These are phyloP conservation scores for Lactarius evosmus DNA, from an alignment of 768 basidiomycete genomes.

Conservation along the genomic window DNA sequence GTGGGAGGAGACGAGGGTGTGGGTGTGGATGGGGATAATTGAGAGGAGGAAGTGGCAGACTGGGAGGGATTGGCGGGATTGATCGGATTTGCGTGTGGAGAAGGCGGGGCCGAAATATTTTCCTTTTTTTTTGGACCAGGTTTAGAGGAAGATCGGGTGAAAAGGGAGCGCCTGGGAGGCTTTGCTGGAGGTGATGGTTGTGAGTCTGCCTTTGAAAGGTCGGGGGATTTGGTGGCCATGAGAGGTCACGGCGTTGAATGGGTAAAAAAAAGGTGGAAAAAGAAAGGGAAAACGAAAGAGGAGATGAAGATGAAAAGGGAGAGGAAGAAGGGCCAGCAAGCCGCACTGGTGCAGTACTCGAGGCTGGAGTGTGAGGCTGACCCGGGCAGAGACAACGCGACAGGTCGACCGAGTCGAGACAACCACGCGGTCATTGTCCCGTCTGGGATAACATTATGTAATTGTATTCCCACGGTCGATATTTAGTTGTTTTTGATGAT, in stretches of 20 bases:
- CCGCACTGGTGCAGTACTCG: not conserved
- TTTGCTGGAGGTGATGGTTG: conserved; percentile 10
- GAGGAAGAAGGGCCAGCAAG: not conserved
- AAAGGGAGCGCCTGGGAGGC: conserved; percentile 19
- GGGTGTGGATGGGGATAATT: not conserved
- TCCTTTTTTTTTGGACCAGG: conserved; percentile 20
- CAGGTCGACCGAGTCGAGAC: conserved; percentile 9
- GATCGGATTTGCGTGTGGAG: not conserved
- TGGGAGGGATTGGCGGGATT: not conserved
- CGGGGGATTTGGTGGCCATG: conserved; percentile 17
- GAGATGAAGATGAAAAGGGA: not conserved
- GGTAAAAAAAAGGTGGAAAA: not conserved
- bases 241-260: not conserved
- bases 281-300: not conserved
- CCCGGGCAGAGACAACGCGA: conserved; percentile 7
- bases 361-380: conserved; percentile 11
- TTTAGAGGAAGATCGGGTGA: conserved; percentile 25
- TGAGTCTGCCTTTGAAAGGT: not conserved
- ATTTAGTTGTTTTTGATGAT: no score
- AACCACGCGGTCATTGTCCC: not conserved
- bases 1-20: conserved; percentile 13
- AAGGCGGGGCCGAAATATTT: conserved; percentile 9
- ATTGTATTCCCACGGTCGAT: not conserved
- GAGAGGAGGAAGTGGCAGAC: no score
- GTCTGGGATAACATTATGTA: not conserved